Evolutionary conservation across 2,329 filamentous ascomycete genomes (phyloP), one percentile per base, ranked within the genome.

Genomic region (Fusarium verrucosum): DNA sequence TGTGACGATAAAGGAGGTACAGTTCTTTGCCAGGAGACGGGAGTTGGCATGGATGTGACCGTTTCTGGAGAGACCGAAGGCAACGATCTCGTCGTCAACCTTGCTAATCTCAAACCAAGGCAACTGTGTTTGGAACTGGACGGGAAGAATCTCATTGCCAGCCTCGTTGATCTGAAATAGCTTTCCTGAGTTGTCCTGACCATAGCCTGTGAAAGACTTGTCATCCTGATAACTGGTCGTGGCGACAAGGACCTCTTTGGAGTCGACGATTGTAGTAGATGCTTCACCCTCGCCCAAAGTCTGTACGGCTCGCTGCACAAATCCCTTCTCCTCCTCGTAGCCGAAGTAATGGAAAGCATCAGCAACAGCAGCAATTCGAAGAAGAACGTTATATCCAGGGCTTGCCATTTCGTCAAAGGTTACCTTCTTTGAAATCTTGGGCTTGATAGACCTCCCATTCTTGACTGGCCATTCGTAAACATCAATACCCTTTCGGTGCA

Each of bases 1-100:
- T 0, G 94, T 97, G 23, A 94, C 79, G 7, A 93, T 75, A 70
- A 97, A 98, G 0, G 95, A 99, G 0, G 94, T 98, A 76, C 93
- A 97, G 70, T 95, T 96, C 75, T 91, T 92, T 14, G 89, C 87
- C 40, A 97, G 80, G 7, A 91, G 81, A 16, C 84, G 86, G 4
- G 89, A 87, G 73, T 94, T 91, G 36, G 90, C 92, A 73, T 91
- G 96, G 1, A 99, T 80, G 50, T 89, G 84, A 0, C 95, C 95
- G 52, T 87, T 90, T 43, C 86, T 84, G 5, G 92, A 90, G 64
- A 97, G 79, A 3, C 92, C 91, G 70, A 87, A 79, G 4, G 80
- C 81, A 38, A 85, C 70, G 10, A 80, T 66, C 35, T 79, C 76
- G 4, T 78, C 78, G 8, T 79, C 78, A 8, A 79, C 70, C 45